Evolutionary conservation across 1,139 yeast genomes (phyloP).

Genomic region (Suhomyces bolitotheri): DNA sequence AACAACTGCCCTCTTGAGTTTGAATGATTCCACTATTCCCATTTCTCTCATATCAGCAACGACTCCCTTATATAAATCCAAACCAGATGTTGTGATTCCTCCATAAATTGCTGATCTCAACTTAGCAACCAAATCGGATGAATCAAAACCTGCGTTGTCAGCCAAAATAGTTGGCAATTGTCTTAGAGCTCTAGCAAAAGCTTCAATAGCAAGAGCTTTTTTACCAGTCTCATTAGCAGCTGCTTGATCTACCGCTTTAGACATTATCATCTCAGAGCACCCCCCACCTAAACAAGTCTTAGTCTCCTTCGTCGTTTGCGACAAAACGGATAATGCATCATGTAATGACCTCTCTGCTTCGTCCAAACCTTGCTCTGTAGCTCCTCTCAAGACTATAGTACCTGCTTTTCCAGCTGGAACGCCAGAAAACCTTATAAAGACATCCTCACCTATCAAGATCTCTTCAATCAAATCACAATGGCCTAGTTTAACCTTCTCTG

Average conservation of each 20-base stretch:
- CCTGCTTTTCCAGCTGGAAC: constrained; percentile 97
- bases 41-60: constrained; percentile 93
- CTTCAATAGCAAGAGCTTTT: constrained; percentile 90
- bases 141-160: constrained; percentile 96
- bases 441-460: constrained; percentile 86
- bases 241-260: constrained; percentile 93
- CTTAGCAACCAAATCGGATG: constrained; percentile 88
- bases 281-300: constrained; percentile 97
- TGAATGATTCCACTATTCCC: constrained; percentile 90
- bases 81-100: constrained; percentile 89
- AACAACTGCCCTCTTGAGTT: constrained; percentile 92
- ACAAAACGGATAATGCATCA: constrained; percentile 92
- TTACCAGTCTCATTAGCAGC: constrained; percentile 95
- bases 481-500: constrained; percentile 83
- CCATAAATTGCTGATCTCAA: constrained; percentile 90
- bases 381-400: constrained; percentile 93
- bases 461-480: constrained; percentile 90
- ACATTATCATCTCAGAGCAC: constrained; percentile 97
- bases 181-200: constrained; percentile 90
- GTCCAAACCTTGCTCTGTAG: constrained; percentile 92
- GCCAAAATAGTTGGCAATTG: constrained; percentile 94
- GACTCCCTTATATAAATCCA: constrained; percentile 78
- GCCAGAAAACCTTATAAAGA: constrained; percentile 85
- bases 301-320: constrained; percentile 95
- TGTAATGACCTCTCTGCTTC: constrained; percentile 98